These are phyloP conservation scores for Xylaria castorea DNA, from an alignment of 495 filamentous ascomycete species.

Conservation along the genomic window DNA sequence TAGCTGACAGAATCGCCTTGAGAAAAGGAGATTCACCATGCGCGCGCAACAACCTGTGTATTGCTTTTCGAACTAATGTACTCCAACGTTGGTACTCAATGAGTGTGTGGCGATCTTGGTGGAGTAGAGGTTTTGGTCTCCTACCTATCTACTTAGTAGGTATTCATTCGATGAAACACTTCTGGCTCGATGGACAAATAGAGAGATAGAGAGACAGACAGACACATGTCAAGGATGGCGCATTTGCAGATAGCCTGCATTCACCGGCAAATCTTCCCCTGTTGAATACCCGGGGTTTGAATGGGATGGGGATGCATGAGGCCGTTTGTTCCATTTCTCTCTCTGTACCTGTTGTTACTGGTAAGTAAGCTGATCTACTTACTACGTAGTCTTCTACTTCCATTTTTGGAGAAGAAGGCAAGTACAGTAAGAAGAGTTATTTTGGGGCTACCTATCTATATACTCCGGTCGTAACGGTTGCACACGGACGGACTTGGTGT, in stretches of 20 bases:
- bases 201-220: not conserved
- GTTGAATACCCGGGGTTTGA: slow-evolving; percentile 10
- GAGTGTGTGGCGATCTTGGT: not conserved
- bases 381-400: not conserved
- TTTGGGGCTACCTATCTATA: not conserved
- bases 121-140: not conserved
- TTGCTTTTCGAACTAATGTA: not conserved
- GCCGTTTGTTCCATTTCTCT: not conserved
- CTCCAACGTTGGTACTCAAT: not conserved
- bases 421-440: not conserved
- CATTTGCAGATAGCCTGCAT: slow-evolving; percentile 10
- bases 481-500: not conserved
- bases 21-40: not conserved
- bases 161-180: not conserved
- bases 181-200: not conserved
- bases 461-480: not conserved
- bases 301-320: slow-evolving; percentile 3
- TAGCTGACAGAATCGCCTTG: not conserved
- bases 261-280: slow-evolving; percentile 16
- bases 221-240: not conserved
- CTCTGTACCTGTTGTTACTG: not conserved
- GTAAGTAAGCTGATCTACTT: not conserved
- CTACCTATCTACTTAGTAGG: too few species aligned
- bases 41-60: not conserved
- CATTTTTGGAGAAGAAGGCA: not conserved